These are phyloP conservation scores for Acanthamoeba lenticulata DNA, from an alignment of 208 protist genomes.

Conservation along the genomic window DNA sequence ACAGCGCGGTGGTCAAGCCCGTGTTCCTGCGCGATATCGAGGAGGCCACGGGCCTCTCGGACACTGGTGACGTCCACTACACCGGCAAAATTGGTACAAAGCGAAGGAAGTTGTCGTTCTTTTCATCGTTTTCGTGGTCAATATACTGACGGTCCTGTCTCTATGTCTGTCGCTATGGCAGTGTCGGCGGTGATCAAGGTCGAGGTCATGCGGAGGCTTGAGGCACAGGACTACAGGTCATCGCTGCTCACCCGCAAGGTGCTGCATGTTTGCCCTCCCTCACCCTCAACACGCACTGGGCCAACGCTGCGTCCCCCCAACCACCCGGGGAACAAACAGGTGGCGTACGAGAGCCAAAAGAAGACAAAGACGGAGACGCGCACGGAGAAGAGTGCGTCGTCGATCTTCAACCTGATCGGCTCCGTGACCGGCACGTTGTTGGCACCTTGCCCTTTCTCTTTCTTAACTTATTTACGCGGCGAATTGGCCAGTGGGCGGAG, in stretches of 20 bases:
- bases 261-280: too few species aligned
- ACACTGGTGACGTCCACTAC: background rate
- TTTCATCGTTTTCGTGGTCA: background rate
- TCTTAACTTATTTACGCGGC: background rate
- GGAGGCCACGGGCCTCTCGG: background rate
- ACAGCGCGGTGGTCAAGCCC: background rate
- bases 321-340: background rate
- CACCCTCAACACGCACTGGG: background rate
- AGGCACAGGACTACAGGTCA: background rate
- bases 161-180: background rate
- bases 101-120: background rate
- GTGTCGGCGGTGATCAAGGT: slow-evolving; percentile 35
- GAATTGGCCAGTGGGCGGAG: background rate
- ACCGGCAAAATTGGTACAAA: background rate
- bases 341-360: background rate
- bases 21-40: background rate
- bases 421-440: background rate
- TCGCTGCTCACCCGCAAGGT: background rate
- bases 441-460: background rate
- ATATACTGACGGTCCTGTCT: background rate
- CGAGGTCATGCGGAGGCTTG: slow-evolving; percentile 12
- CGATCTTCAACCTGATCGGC: background rate
- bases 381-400: background rate
- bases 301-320: background rate
- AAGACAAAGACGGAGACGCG: background rate